Evolutionary conservation across 2,329 filamentous ascomycete species (phyloP).

Genomic region (Herpotrichia juniperi): DNA sequence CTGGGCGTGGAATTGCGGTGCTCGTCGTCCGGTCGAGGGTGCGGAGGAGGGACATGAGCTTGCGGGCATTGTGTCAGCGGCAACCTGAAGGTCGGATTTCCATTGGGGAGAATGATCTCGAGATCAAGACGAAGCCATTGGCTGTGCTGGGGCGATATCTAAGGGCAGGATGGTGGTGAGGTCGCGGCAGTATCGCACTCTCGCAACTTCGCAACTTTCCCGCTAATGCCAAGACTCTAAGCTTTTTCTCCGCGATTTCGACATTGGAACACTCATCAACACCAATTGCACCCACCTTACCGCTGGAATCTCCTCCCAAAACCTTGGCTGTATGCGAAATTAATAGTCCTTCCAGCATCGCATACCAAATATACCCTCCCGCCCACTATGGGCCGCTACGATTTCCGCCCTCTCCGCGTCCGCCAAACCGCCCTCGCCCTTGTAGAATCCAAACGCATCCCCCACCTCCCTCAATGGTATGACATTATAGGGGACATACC

Average conservation of each 20-base stretch:
- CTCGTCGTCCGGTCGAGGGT: slow-evolving; percentile 58
- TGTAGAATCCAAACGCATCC: slow-evolving; percentile 51
- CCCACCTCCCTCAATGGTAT: slow-evolving; percentile 61
- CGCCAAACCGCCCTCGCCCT: slow-evolving; percentile 59
- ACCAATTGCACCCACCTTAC: slow-evolving; percentile 13
- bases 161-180: slow-evolving; percentile 8
- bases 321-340: not conserved
- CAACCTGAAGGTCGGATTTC: slow-evolving; percentile 18
- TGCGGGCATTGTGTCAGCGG: slow-evolving; percentile 62
- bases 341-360: not conserved
- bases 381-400: slow-evolving; percentile 57
- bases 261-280: slow-evolving; percentile 17
- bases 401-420: slow-evolving; percentile 58
- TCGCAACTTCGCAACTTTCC: slow-evolving; percentile 10
- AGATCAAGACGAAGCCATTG: slow-evolving; percentile 25
- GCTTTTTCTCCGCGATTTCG: slow-evolving; percentile 10
- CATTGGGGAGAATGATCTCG: slow-evolving; percentile 15
- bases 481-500: slow-evolving; percentile 62
- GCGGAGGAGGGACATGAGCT: slow-evolving; percentile 68
- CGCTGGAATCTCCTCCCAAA: not conserved
- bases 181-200: not conserved
- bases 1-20: slow-evolving; percentile 47
- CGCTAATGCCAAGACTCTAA: not conserved
- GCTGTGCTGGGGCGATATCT: slow-evolving; percentile 3
- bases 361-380: not conserved